Evolutionary conservation across 495 filamentous ascomycete genomes (phyloP), one percentile per base, ranked within the genome.

Genomic region (Daldinia decipiens): DNA sequence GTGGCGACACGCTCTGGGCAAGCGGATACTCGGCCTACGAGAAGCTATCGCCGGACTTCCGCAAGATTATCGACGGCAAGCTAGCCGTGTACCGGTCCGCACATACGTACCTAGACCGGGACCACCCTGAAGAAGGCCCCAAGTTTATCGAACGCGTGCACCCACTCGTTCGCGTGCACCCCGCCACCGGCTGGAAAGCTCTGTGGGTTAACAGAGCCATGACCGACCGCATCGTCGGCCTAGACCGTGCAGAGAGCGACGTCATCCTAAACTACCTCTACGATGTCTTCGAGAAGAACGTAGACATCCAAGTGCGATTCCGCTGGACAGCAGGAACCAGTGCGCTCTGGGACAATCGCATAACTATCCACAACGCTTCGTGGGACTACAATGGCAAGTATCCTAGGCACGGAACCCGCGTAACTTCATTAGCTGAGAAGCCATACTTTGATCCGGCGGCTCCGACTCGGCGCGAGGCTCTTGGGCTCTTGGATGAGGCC

Each of bases 1-100:
- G 90, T 4, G 90, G 90, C 7, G 90, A 93, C 71, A 92, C 90
- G 3, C 84, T 93, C 3, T 93, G 90, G 89, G 87, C 90, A 0
- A 88, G 83, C 65, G 90, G 89, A 2, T 92, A 92, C 68, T 78
- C 84, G 11, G 89, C 89, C 4, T 93, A 93, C 75, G 88, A 90
- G 78, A 91, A 91, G 76, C 83, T 92, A 2, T 90, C 88, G 5
- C 90, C 89, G 0, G 82, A 79, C 5, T 91, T 91, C 81, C 89
- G 89, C 59, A 87, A 87, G 69, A 83, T 93, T 52, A 89, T 93
- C 64, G 89, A 93, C 74, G 90, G 90, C 12, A 86, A 82, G 69
- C 81, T 86, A 5, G 90, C 89, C 36, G 87, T 92, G 15, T 91
- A 91, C 72, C 80, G 85, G 12, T 90, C 87, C 36, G 88, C 89